A percentile compares a stretch with the other conserved stretches of the same genome.
Conservation (phyloP, 164 flowering plant genomes). For the Dillenia suffruticosa region DNA sequence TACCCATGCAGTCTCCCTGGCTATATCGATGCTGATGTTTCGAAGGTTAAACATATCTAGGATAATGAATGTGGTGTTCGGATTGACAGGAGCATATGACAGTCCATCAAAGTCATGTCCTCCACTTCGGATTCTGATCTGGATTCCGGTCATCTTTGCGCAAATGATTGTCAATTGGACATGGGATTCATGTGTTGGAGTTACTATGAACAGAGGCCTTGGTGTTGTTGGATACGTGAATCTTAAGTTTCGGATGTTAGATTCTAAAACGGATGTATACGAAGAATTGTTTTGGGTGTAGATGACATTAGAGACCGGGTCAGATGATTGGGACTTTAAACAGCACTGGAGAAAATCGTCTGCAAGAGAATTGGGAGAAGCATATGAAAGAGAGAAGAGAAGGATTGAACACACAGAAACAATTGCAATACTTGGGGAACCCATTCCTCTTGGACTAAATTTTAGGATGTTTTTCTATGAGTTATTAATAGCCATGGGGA, state of each 20-base stretch:
- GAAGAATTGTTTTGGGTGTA: conserved; percentile 3
- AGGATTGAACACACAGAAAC: background rate
- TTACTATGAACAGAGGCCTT: background rate
- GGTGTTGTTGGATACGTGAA: background rate
- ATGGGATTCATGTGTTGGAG: background rate
- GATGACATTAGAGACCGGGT: background rate
- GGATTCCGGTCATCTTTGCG: background rate
- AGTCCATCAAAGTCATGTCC: conserved; percentile 21
- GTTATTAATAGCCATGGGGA: too few relatives aligned
- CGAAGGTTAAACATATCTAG: conserved; percentile 5
- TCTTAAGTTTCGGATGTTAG: background rate
- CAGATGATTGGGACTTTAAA: background rate
- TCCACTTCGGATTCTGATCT: conserved; percentile 2
- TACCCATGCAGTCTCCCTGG: conserved; percentile 7
- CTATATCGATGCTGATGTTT: background rate
- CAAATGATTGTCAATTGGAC: background rate
- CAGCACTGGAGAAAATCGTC: background rate
- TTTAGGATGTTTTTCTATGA: too few relatives aligned
- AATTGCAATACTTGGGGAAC: background rate
- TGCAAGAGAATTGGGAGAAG: background rate
- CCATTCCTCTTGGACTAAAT: background rate
- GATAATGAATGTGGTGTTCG: conserved; percentile 1
- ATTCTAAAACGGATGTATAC: background rate
- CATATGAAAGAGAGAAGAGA: background rate
- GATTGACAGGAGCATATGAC: conserved; percentile 6